phyloP scores from a whole-genome alignment of 2,329 filamentous ascomycete genomes.

The Aureobasidium sp. region DNA sequence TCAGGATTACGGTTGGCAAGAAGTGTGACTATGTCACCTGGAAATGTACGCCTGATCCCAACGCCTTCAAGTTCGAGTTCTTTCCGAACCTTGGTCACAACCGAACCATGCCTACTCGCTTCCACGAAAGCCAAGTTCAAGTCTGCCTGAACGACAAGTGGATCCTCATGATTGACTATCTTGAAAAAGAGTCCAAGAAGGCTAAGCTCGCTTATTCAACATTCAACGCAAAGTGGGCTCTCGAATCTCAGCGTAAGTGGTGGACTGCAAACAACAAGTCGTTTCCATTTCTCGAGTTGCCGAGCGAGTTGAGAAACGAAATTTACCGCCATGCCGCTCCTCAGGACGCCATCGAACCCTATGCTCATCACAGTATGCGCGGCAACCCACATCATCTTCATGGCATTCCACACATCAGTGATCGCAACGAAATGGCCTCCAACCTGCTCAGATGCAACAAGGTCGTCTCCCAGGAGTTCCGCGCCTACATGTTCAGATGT shows the following conservation, averaged over 20 bases:
- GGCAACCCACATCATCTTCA: not conserved
- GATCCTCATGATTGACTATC: not conserved
- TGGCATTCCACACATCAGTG: conserved; percentile 1
- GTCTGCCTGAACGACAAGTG: not conserved
- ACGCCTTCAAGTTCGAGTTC: not conserved
- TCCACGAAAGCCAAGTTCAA: not conserved
- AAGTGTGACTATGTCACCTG: not conserved
- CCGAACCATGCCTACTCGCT: not conserved
- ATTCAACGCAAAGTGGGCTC: not conserved
- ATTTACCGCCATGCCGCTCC: conserved; percentile 17
- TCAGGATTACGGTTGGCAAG: not conserved
- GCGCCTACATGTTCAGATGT: conserved; percentile 16
- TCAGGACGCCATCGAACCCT: not conserved
- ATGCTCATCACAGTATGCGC: not conserved
- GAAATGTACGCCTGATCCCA: not conserved
- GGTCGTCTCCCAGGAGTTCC: conserved; percentile 18
- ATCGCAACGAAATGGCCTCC: not conserved
- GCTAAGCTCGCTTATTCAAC: too few relatives aligned
- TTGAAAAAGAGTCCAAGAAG: not conserved
- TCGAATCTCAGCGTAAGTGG: not conserved
- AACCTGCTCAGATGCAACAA: conserved; percentile 17
- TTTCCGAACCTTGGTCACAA: not conserved
- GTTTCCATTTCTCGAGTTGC: conserved; percentile 16
- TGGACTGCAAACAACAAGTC: not conserved
- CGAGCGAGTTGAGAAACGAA: conserved; percentile 19